Conservation (phyloP, 2,329 filamentous ascomycete genomes). For the Tothia fuscella region DNA sequence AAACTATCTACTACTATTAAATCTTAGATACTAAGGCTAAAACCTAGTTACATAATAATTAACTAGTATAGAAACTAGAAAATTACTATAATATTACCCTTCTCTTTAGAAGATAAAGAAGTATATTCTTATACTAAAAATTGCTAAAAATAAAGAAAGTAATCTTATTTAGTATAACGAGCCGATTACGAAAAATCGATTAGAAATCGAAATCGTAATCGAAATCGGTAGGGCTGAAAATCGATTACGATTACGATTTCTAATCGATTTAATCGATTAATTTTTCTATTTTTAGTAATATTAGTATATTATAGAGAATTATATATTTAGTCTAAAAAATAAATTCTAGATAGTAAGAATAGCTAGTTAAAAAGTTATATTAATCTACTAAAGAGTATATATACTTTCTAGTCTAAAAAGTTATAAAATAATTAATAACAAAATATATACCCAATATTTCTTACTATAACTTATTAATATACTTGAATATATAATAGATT, state of each 20-base stretch:
- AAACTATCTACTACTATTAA: no score
- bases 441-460: neutral
- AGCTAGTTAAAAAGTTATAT: neutral
- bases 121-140: no score
- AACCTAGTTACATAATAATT: no score
- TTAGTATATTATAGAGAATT: neutral
- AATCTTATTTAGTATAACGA: no score
- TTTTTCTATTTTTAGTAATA: neutral
- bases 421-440: neutral
- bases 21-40: no score
- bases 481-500: neutral
- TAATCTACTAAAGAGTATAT: neutral
- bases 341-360: neutral
- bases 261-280: neutral
- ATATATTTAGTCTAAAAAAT: neutral
- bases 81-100: no score
- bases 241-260: neutral
- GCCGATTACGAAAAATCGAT: no score
- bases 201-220: neutral
- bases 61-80: no score
- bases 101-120: no score
- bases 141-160: no score
- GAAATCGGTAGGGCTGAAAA: neutral
- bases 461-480: neutral
- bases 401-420: neutral